Evolutionary conservation across 148 eudicot genomes (phyloP).

Genomic region (Dianthus caryophyllus): DNA sequence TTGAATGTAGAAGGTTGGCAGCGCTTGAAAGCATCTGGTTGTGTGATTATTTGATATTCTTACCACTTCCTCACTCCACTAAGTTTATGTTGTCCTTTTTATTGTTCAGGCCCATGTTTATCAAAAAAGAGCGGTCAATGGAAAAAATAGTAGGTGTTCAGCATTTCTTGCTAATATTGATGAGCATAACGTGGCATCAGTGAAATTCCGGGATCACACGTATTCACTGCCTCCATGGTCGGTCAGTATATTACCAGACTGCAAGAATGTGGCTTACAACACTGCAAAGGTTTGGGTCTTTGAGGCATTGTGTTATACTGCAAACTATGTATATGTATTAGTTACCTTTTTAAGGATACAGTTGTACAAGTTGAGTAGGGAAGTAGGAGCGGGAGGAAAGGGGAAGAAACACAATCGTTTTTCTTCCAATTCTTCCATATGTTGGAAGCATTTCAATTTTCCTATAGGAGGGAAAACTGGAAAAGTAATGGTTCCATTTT

Average conservation of each 20-base stretch:
- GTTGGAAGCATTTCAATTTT: no score
- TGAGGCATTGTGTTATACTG: constrained; percentile 7
- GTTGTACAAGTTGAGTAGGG: no score
- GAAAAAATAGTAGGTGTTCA: constrained; percentile 49
- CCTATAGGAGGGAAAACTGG: no score
- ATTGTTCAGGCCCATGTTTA: constrained; percentile 77
- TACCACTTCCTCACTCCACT: neutral
- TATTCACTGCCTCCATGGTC: constrained; percentile 94
- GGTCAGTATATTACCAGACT: constrained; percentile 94
- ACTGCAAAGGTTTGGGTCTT: constrained; percentile 69
- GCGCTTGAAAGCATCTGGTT: neutral
- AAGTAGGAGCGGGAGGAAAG: no score
- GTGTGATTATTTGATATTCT: neutral
- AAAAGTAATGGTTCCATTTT: no score
- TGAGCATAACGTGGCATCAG: constrained; percentile 52
- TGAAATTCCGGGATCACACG: constrained; percentile 53
- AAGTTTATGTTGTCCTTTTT: constrained; percentile 3
- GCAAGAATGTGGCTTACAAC: constrained; percentile 73
- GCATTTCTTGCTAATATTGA: constrained; percentile 98
- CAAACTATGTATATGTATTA: constrained; percentile 7
- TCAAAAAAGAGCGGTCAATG: constrained; percentile 27
- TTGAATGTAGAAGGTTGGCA: neutral
- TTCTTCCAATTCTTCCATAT: no score
- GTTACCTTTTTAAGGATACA: neutral
- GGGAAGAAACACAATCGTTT: no score